phyloP scores from a whole-genome alignment of 2,329 filamentous ascomycete species.

The Colletotrichum sp. region DNA sequence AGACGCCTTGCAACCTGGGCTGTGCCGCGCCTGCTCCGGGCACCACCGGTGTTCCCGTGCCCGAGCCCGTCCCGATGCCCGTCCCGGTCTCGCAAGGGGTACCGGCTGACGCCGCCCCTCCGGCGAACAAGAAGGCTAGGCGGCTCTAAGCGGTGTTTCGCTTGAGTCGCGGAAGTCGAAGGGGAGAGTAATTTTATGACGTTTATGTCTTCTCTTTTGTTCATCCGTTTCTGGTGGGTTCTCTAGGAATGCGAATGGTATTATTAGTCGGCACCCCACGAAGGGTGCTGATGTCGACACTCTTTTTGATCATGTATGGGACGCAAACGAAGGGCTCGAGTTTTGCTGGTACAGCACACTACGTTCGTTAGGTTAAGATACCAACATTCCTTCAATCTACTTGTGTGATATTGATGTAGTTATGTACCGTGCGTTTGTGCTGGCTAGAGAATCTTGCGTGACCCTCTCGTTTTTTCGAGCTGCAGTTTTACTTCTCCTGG shows the following conservation, averaged over 20 bases:
- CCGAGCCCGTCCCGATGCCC: not conserved
- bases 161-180: not conserved
- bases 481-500: not conserved
- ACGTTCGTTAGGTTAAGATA: conserved; percentile 3
- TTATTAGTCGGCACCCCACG: not conserved
- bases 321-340: not conserved
- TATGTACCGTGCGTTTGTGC: not conserved
- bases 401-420: not conserved
- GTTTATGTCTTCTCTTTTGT: not conserved
- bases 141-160: not conserved
- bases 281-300: conserved; percentile 1
- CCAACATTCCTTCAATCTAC: conserved; percentile 5
- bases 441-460: not conserved
- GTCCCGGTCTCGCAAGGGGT: not conserved
- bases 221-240: not conserved
- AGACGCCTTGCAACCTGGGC: conserved; percentile 41
- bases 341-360: not conserved
- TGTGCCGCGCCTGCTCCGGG: conserved; percentile 21
- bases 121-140: not conserved
- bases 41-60: not conserved
- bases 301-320: not conserved
- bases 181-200: not conserved
- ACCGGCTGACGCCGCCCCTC: not conserved
- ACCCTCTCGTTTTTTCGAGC: not conserved
- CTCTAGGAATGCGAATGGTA: not conserved